Conservation (phyloP, 352 stramenopile genomes). For the Pythium grandisporangium region DNA sequence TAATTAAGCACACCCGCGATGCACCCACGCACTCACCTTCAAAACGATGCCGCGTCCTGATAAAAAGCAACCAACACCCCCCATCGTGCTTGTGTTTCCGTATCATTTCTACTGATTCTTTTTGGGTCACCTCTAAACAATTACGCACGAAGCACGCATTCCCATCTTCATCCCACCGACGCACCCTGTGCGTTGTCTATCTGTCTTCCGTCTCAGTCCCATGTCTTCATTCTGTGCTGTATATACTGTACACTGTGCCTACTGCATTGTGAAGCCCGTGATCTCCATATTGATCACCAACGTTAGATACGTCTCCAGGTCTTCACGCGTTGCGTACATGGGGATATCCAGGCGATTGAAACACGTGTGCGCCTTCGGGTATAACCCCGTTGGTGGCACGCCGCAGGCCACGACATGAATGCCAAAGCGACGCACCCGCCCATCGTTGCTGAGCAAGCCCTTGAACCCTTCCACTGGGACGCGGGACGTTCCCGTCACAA, state of each 20-base stretch:
- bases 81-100: not conserved
- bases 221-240: no score
- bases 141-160: no score
- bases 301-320: conserved; percentile 93
- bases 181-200: no score
- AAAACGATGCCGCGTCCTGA: not conserved
- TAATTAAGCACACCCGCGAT: conserved; percentile 36
- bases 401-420: conserved; percentile 92
- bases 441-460: conserved; percentile 65
- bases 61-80: no score
- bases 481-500: conserved; percentile 84
- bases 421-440: conserved; percentile 90
- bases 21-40: no score
- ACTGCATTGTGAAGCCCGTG: conserved; percentile 96
- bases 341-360: conserved; percentile 86
- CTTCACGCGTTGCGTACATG: conserved; percentile 54
- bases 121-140: no score
- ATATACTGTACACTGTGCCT: conserved; percentile 19
- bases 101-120: not conserved
- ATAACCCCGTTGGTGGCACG: conserved; percentile 51
- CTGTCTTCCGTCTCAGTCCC: no score
- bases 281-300: conserved; percentile 98
- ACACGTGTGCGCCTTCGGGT: conserved; percentile 82
- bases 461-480: conserved; percentile 96
- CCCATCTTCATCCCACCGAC: no score